A percentile compares a stretch with the other conserved stretches of the same genome.
Evolutionary conservation across 306 rosid species (phyloP).

Genomic region (Quillaja saponaria): DNA sequence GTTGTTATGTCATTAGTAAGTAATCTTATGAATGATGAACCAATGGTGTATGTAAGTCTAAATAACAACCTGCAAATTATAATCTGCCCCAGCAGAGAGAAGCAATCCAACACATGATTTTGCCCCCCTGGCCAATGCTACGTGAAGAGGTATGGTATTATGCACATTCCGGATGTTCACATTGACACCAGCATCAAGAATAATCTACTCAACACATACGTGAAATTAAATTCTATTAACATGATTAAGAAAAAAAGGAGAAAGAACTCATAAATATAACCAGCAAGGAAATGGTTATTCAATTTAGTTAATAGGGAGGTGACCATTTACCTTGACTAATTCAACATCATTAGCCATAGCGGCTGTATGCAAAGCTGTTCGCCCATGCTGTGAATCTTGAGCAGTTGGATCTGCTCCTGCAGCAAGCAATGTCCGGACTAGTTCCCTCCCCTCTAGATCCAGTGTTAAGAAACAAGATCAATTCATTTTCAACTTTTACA

Average conservation of each 20-base stretch:
- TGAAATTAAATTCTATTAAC: constrained; percentile 14
- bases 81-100: constrained; percentile 83
- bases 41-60: too few relatives aligned
- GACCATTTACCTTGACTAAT: constrained; percentile 69
- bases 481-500: constrained; percentile 6
- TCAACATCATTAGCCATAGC: constrained; percentile 87
- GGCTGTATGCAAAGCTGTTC: constrained; percentile 95
- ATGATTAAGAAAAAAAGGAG: neutral
- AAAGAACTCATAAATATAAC: constrained; percentile 18
- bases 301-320: constrained; percentile 24
- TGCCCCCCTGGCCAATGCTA: constrained; percentile 96
- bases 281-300: constrained; percentile 26
- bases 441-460: constrained; percentile 81
- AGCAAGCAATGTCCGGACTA: constrained; percentile 83
- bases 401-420: constrained; percentile 93
- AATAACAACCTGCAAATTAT: constrained; percentile 75
- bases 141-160: constrained; percentile 93
- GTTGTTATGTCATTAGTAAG: too few relatives aligned
- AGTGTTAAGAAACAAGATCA: constrained; percentile 32
- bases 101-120: constrained; percentile 91
- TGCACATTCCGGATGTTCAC: constrained; percentile 90
- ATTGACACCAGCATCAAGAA: constrained; percentile 86
- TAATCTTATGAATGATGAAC: too few relatives aligned
- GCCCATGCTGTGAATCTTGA: constrained; percentile 85
- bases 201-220: constrained; percentile 59